These are phyloP conservation scores for Sarocladiaceae sp. DNA, from an alignment of 2,329 filamentous ascomycete species.

Conservation along the genomic window DNA sequence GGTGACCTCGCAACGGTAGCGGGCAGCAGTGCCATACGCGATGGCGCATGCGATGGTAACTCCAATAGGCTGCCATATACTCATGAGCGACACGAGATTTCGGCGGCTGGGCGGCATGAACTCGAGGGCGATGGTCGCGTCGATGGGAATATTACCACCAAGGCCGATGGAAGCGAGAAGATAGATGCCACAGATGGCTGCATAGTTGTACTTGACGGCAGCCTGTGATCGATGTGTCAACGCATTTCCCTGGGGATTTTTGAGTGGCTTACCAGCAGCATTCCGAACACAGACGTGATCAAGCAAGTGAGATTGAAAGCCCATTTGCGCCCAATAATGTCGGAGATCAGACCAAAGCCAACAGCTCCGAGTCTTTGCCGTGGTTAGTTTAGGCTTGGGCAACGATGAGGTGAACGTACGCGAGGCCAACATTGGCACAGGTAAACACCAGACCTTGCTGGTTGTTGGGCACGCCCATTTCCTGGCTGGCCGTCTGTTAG, in stretches of 20 bases:
- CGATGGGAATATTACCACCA: constrained; percentile 49
- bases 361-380: constrained; percentile 3
- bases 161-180: constrained; percentile 30
- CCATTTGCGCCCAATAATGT: constrained; percentile 45
- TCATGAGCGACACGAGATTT: constrained; percentile 45
- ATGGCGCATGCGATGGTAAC: constrained; percentile 44
- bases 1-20: constrained; percentile 42
- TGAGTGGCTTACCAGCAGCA: constrained; percentile 17
- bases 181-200: constrained; percentile 10
- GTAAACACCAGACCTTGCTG: constrained; percentile 10
- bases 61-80: constrained; percentile 49
- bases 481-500: background rate
- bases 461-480: constrained; percentile 3
- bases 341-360: constrained; percentile 37
- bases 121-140: constrained; percentile 49
- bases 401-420: background rate
- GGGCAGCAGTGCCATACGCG: constrained; percentile 46
- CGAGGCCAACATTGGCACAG: constrained; percentile 7
- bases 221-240: background rate
- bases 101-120: constrained; percentile 44
- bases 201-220: constrained; percentile 9
- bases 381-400: background rate
- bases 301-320: constrained; percentile 53
- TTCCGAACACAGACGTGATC: constrained; percentile 45
- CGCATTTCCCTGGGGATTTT: background rate